phyloP scores from a whole-genome alignment of 768 basidiomycete genomes.

The Suillus cothurnatus region DNA sequence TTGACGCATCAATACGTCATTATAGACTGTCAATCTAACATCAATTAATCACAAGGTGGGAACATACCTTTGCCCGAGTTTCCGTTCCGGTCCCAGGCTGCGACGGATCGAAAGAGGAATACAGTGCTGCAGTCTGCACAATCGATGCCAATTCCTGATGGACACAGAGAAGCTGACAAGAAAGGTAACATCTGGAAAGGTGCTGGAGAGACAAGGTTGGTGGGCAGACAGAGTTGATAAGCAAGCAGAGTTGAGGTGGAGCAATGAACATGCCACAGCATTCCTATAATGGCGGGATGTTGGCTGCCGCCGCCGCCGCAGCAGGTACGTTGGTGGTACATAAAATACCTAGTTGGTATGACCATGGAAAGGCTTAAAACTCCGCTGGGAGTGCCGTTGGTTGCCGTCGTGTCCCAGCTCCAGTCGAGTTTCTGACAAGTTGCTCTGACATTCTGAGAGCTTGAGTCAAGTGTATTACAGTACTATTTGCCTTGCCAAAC shows the following conservation, averaged over 20 bases:
- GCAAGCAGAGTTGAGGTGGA: background rate
- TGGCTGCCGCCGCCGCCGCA: too few species aligned
- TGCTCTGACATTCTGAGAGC: too few species aligned
- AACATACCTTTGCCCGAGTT: background rate
- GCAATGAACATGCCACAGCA: background rate
- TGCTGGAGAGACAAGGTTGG: too few species aligned
- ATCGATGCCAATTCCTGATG: background rate
- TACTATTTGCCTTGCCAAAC: too few species aligned
- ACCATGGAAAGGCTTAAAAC: too few species aligned
- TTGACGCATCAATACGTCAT: background rate
- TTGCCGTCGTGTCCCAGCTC: too few species aligned
- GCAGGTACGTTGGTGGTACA: too few species aligned
- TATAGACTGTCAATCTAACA: background rate
- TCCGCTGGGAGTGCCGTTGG: too few species aligned
- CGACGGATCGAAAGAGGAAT: background rate
- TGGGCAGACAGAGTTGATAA: too few species aligned
- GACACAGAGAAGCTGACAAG: background rate
- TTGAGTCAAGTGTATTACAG: too few species aligned
- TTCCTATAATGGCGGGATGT: background rate
- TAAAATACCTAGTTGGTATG: too few species aligned
- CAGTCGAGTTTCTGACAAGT: too few species aligned
- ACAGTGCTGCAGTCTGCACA: background rate
- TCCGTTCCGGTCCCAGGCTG: background rate
- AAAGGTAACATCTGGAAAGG: background rate
- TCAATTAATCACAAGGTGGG: background rate